A percentile compares a stretch with the other conserved stretches of the same genome.
Conservation (phyloP, 306 rosid genomes). For the Leucaena leucocephala region DNA sequence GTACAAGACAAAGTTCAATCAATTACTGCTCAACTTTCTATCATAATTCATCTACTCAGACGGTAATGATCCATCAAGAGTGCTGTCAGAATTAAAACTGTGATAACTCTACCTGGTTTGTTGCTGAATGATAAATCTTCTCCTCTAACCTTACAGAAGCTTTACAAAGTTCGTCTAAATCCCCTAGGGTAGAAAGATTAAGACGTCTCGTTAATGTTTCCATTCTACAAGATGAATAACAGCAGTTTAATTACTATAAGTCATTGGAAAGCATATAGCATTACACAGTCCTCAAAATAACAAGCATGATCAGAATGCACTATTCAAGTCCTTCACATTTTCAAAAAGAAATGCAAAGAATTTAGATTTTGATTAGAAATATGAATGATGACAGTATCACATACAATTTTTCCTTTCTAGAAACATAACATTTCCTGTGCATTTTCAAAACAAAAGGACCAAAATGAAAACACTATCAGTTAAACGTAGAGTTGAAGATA, state of each 20-base stretch:
- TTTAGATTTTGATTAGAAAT: constrained; percentile 4
- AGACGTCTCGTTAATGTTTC: constrained; percentile 52
- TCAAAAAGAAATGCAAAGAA: background rate
- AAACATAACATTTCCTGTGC: background rate
- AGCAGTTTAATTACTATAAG: background rate
- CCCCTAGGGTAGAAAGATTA: constrained; percentile 52
- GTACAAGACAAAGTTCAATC: background rate
- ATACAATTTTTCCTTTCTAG: background rate
- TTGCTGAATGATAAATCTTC: constrained; percentile 47
- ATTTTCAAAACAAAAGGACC: background rate
- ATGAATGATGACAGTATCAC: background rate
- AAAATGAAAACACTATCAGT: background rate
- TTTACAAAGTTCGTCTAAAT: constrained; percentile 51
- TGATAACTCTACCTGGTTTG: constrained; percentile 41
- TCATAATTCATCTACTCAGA: background rate
- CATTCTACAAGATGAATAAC: constrained; percentile 41
- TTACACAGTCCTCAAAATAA: background rate
- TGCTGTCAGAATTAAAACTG: background rate
- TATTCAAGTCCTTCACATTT: background rate
- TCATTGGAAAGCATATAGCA: background rate
- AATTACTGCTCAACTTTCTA: background rate
- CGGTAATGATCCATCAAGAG: background rate
- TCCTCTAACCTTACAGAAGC: constrained; percentile 63
- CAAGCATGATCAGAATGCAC: background rate
- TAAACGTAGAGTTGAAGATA: background rate